These are phyloP conservation scores for Trametes meyenii DNA, from an alignment of 768 basidiomycete genomes.

Conservation along the genomic window DNA sequence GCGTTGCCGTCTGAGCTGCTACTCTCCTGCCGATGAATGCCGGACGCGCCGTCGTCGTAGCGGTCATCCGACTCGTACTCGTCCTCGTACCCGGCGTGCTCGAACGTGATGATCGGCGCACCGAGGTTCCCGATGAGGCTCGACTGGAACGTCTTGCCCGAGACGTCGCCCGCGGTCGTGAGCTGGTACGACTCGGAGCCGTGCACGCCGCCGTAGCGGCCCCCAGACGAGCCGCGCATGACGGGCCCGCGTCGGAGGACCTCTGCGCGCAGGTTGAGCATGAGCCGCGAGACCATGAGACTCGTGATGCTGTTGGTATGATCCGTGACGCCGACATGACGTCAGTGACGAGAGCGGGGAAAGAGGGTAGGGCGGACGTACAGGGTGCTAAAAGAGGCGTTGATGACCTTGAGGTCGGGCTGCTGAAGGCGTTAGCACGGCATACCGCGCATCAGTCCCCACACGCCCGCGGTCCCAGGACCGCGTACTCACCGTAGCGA, in stretches of 20 bases:
- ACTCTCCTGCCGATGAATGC: neutral
- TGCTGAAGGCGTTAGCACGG: conserved; percentile 11
- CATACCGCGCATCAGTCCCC: neutral
- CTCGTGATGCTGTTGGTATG: conserved; percentile 25
- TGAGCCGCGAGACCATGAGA: conserved; percentile 29
- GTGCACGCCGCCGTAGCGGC: neutral
- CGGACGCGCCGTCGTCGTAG: neutral
- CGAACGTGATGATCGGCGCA: conserved; percentile 23
- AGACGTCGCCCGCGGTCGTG: conserved; percentile 1
- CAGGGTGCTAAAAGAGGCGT: conserved; percentile 34
- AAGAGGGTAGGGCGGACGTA: conserved; percentile 3
- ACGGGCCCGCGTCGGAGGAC: conserved; percentile 19
- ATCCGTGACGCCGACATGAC: neutral
- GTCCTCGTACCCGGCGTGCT: conserved; percentile 66
- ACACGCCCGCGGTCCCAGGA: conserved; percentile 17
- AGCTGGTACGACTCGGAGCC: conserved; percentile 11
- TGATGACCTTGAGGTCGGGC: conserved; percentile 32
- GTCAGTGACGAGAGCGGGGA: neutral
- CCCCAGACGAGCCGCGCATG: conserved; percentile 9
- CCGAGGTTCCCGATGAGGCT: conserved; percentile 29
- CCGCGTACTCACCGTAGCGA: conserved; percentile 22
- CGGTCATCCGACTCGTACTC: conserved; percentile 37
- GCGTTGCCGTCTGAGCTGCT: neutral
- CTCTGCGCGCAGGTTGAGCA: conserved; percentile 27
- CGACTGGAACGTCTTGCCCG: conserved; percentile 16